Conservation (phyloP, 2,329 filamentous ascomycete genomes). For the Cladosporium austrohemisphaericum region DNA sequence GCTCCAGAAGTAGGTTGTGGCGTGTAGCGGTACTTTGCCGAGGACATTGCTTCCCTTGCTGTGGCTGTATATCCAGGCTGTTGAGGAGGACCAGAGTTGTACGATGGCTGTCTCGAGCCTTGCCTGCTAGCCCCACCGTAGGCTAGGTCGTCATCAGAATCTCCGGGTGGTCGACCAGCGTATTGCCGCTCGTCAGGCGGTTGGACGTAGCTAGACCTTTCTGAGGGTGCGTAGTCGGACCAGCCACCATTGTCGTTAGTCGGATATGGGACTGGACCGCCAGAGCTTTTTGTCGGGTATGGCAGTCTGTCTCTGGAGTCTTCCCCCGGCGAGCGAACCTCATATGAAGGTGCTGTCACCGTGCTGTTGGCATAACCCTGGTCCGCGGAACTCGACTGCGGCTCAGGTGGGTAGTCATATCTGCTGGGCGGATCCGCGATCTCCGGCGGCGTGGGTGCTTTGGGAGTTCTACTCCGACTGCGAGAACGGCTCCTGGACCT, state of each 20-base stretch:
- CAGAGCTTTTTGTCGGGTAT: slow-evolving; percentile 15
- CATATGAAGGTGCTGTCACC: slow-evolving; percentile 26
- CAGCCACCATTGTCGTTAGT: slow-evolving; percentile 35
- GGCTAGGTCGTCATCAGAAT: slow-evolving; percentile 29
- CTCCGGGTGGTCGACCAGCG: slow-evolving; percentile 11
- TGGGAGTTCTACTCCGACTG: neutral
- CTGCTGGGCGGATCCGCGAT: slow-evolving; percentile 8
- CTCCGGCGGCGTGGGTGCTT: slow-evolving; percentile 6
- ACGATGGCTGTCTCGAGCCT: slow-evolving; percentile 18
- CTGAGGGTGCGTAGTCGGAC: slow-evolving; percentile 41
- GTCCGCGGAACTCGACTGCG: neutral
- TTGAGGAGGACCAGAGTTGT: slow-evolving; percentile 14
- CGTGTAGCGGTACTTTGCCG: slow-evolving; percentile 22
- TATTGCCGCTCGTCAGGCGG: slow-evolving; percentile 19
- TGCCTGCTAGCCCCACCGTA: slow-evolving; percentile 23
- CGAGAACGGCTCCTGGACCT: slow-evolving; percentile 10
- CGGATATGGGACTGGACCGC: slow-evolving; percentile 25
- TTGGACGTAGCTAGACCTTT: slow-evolving; percentile 37
- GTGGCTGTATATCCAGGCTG: slow-evolving; percentile 18
- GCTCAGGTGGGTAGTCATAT: slow-evolving; percentile 8
- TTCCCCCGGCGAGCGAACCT: slow-evolving; percentile 37
- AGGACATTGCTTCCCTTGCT: slow-evolving; percentile 14
- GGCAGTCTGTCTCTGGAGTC: slow-evolving; percentile 17
- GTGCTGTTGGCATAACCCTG: slow-evolving; percentile 1
- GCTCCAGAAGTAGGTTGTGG: slow-evolving; percentile 1